Evolutionary conservation across 768 basidiomycete genomes (phyloP), one percentile per base, ranked within the genome.

Genomic region (Rhizopogon vinicolor): DNA sequence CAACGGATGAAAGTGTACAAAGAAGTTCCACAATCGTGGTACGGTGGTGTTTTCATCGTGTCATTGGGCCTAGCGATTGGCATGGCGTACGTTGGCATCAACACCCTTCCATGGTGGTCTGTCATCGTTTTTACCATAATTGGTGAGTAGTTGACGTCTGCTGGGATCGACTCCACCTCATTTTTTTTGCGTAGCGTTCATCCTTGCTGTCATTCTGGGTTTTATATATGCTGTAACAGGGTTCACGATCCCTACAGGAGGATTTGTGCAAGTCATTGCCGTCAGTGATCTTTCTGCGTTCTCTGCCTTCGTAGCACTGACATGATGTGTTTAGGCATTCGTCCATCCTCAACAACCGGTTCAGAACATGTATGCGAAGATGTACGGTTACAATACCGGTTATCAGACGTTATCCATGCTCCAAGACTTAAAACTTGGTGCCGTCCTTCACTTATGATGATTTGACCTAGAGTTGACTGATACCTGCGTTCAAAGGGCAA

Each of bases 1-100:
- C 56, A 78, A 77, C 72, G 60, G 53, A 82, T 82, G 78, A 69
- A 73, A 57, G 77, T 76, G 55, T 82, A 82, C 58, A 65, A 65
- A 13, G 81, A 82, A 60, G 81, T 81, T 1, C 81, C 81, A 9
- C 76, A 78, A 58, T 82, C 76, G 77, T 80, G 74, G 63, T 83
- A 83, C 58, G 65, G 66, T 2, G 37, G 62, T 9, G 60, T 83
- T 12, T 80, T 83, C 60, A 12, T 79, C 14, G 62, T 70, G 5
- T 79, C 79, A 1, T 60, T 83, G 25, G 76, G 58, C 9, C 65
- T 83, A 9, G 80, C 76, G 14, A 81, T 83, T 53, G 80, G 80
- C 28, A 72, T 72, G 55, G 69, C 70, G 48, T 75, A 75, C 58
- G 67, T 70, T 22, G 72, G 72, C 22, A 59, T 71, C 16, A 63